Conservation (phyloP, 1,139 yeast species). For the Hyphopichia pseudoburtonii region DNA sequence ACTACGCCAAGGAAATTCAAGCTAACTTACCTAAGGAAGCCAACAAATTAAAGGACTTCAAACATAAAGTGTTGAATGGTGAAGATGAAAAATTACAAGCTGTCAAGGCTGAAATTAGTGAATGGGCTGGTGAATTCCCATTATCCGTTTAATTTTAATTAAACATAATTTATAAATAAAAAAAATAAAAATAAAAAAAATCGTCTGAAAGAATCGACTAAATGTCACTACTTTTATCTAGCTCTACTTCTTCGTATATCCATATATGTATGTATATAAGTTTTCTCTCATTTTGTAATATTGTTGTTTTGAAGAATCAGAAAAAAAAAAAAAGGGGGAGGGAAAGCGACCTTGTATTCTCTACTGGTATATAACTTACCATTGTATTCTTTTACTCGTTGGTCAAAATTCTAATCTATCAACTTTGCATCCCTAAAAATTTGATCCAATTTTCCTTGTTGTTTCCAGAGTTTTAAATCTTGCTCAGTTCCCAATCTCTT, state of each 20-base stretch:
- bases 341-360: too few relatives aligned
- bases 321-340: too few relatives aligned
- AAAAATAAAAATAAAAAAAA: too few relatives aligned
- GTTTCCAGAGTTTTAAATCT: slow-evolving; percentile 47
- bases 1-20: slow-evolving; percentile 77
- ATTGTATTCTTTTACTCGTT: too few relatives aligned
- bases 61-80: slow-evolving; percentile 70
- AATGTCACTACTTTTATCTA: too few relatives aligned
- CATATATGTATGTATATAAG: too few relatives aligned
- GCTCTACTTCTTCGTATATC: background rate
- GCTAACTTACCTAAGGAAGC: slow-evolving; percentile 76
- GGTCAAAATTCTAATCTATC: slow-evolving; percentile 6
- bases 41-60: slow-evolving; percentile 92
- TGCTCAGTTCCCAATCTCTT: slow-evolving; percentile 59
- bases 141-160: slow-evolving; percentile 79
- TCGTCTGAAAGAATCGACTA: too few relatives aligned
- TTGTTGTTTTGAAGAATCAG: too few relatives aligned
- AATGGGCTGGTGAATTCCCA: slow-evolving; percentile 95
- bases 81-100: slow-evolving; percentile 61
- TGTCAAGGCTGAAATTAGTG: slow-evolving; percentile 75
- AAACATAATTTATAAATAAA: too few relatives aligned
- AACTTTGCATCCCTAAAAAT: slow-evolving; percentile 45
- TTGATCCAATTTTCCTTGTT: slow-evolving; percentile 39
- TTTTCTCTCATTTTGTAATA: too few relatives aligned
- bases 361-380: too few relatives aligned